Evolutionary conservation across 1,284 basidiomycete genomes (phyloP), one percentile per base, ranked within the genome.

Genomic region (Apiotrichum montevideense): DNA sequence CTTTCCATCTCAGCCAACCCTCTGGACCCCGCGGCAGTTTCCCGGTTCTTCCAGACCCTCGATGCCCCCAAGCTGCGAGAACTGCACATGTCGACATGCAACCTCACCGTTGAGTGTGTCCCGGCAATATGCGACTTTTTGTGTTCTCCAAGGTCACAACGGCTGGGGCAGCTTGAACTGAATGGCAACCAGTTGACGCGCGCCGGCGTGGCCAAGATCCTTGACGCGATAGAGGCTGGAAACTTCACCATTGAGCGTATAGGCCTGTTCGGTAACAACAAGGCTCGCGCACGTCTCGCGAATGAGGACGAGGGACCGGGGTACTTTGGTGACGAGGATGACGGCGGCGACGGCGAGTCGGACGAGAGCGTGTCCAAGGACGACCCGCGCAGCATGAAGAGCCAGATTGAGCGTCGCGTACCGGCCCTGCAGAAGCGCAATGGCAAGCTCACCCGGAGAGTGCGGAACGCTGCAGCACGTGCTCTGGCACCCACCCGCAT

Each of bases 161-260:
- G 60, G 13, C 54, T 73, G 14, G 62, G 66, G 35, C 46, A 55
- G 6, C 61, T 75, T 14, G 66, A 72, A 46, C 57, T 75, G 45
- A 72, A 75, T 59, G 71, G 64, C 11, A 75, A 75, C 54, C 46
- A 54, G 6, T 59, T 75, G 21, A 71, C 72, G 0, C 57, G 49
- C 0, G 47, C 52, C 4, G 69, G 67, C 9, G 66, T 73, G 1
- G 54, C 55, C 4, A 42, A 57, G 7, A 69, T 75, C 35, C 55
- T 75, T 9, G 68, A 73, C 55, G 62, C 67, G 0, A 47, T 73
- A 14, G 71, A 75, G 35, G 15, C 33, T 2, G 45, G 35, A 14
- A 71, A 73, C 60, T 73, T 60, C 46, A 62, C 64, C 2, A 51
- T 75, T 9, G 41, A 54, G 3, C 59, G 64, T 7, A 44, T 73